Percentiles rank a stretch among this genome's conserved stretches.
These are phyloP conservation scores for Rosa rugosa DNA, from an alignment of 306 rosid genomes.

Conservation along the genomic window DNA sequence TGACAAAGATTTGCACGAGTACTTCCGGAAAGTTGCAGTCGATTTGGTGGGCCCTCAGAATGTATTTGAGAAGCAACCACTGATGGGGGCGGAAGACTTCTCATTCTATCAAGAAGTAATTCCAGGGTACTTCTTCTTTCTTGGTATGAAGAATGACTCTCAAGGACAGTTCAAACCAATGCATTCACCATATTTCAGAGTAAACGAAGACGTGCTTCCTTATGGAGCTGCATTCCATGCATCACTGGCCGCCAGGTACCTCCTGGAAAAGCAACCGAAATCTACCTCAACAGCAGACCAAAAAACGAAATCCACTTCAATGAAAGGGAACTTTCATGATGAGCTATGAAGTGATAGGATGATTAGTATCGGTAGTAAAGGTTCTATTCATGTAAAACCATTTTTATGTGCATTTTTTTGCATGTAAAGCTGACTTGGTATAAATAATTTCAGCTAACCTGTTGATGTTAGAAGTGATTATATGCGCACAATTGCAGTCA, in stretches of 20 bases:
- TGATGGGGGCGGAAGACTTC: conserved; percentile 52
- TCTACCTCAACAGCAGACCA: conserved; percentile 3
- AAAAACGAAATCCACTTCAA: background rate
- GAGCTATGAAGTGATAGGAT: conserved; percentile 25
- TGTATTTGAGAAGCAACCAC: conserved; percentile 20
- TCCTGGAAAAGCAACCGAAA: conserved; percentile 29
- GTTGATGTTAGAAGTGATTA: background rate
- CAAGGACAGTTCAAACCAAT: conserved; percentile 20
- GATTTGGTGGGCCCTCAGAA: conserved; percentile 35
- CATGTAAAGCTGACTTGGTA: conserved; percentile 5
- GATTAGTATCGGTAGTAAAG: background rate
- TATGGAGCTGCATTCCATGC: conserved; percentile 55
- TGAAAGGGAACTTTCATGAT: conserved; percentile 23
- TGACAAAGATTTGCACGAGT: conserved; percentile 35
- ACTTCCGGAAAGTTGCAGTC: conserved; percentile 29
- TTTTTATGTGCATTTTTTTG: background rate
- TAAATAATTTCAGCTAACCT: conserved; percentile 9
- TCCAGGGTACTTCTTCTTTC: conserved; percentile 38
- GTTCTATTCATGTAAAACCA: background rate
- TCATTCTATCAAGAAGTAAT: conserved; percentile 39
- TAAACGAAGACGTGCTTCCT: conserved; percentile 49
- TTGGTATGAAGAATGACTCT: conserved; percentile 43
- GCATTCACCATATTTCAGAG: conserved; percentile 38
- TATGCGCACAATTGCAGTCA: background rate
- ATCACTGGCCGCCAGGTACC: conserved; percentile 37